Conservation (phyloP, 2,329 filamentous ascomycete species). For the Epicoccum nigrum region DNA sequence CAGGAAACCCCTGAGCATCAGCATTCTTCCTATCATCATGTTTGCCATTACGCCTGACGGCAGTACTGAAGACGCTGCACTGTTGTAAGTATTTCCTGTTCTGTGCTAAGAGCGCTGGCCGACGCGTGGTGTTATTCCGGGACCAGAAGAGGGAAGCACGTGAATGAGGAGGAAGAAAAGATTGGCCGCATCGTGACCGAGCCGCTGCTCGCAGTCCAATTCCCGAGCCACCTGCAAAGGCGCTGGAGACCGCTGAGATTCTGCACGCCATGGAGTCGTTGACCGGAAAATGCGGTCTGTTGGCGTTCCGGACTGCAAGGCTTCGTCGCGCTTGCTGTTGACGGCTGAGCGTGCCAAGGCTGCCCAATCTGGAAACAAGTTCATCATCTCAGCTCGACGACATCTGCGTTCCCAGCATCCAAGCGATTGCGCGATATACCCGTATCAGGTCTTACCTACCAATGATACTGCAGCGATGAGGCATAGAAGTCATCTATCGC, state of each 20-base stretch:
- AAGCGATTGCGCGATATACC: not conserved
- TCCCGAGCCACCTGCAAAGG: conserved; percentile 16
- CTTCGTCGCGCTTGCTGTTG: conserved; percentile 4
- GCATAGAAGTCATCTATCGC: too few species aligned
- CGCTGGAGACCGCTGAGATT: conserved; percentile 17
- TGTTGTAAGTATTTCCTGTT: conserved; percentile 11
- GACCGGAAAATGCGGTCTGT: conserved; percentile 13
- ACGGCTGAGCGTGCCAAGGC: conserved; percentile 3
- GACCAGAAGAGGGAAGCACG: conserved; percentile 39
- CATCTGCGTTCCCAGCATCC: not conserved
- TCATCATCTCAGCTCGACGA: conserved; percentile 3
- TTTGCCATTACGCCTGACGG: conserved; percentile 15
- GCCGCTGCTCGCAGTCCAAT: conserved; percentile 9
- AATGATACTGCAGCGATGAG: too few species aligned
- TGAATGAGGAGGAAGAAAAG: conserved; percentile 32
- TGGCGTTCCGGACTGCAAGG: conserved; percentile 16
- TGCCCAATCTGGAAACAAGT: conserved; percentile 3
- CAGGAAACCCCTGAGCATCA: conserved; percentile 1
- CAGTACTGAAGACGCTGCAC: conserved; percentile 28
- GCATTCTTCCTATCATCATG: conserved; percentile 18
- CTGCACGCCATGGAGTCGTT: conserved; percentile 27
- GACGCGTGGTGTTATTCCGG: conserved; percentile 12
- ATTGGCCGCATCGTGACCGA: conserved; percentile 22
- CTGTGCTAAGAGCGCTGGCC: not conserved
- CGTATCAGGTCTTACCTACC: not conserved